phyloP scores from a whole-genome alignment of 1,139 yeast genomes.

The Blastobotrys serpentis region DNA sequence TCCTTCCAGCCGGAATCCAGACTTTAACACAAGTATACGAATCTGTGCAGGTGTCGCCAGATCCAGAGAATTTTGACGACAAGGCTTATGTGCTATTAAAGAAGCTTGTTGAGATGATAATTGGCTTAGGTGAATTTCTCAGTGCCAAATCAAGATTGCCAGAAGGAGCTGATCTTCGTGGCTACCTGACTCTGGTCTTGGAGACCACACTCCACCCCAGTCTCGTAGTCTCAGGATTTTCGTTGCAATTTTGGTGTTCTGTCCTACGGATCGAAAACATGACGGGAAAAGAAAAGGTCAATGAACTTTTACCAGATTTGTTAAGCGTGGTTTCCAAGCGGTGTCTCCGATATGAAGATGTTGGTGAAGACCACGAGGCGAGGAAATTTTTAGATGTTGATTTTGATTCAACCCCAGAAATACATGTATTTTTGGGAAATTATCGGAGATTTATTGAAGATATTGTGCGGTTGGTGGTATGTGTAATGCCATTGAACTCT shows the following conservation, averaged over 20 bases:
- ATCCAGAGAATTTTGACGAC: constrained; percentile 80
- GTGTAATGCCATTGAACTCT: constrained; percentile 81
- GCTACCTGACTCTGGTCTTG: constrained; percentile 70
- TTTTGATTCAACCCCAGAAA: constrained; percentile 84
- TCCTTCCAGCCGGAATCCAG: constrained; percentile 66
- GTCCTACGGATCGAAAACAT: constrained; percentile 79
- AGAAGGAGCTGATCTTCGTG: constrained; percentile 54
- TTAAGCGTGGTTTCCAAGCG: constrained; percentile 78
- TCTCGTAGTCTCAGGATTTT: constrained; percentile 84
- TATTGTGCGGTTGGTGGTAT: constrained; percentile 81
- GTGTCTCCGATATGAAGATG: constrained; percentile 67
- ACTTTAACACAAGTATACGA: constrained; percentile 66
- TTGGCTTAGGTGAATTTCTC: constrained; percentile 78
- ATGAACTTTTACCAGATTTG: constrained; percentile 59
- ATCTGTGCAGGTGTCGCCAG: constrained; percentile 49
- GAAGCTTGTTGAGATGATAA: constrained; percentile 91
- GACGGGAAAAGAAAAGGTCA: constrained; percentile 45
- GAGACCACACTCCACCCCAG: constrained; percentile 83
- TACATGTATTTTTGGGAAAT: constrained; percentile 71
- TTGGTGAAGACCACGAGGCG: constrained; percentile 63
- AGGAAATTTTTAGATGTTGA: constrained; percentile 72
- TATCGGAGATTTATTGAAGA: constrained; percentile 87
- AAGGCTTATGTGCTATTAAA: constrained; percentile 73
- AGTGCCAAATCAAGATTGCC: constrained; percentile 44
- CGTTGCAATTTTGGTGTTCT: constrained; percentile 93